A percentile compares a stretch with the other conserved stretches of the same genome.
Conservation (phyloP, 2,329 filamentous ascomycete genomes). For the Didymella arachidicola region DNA sequence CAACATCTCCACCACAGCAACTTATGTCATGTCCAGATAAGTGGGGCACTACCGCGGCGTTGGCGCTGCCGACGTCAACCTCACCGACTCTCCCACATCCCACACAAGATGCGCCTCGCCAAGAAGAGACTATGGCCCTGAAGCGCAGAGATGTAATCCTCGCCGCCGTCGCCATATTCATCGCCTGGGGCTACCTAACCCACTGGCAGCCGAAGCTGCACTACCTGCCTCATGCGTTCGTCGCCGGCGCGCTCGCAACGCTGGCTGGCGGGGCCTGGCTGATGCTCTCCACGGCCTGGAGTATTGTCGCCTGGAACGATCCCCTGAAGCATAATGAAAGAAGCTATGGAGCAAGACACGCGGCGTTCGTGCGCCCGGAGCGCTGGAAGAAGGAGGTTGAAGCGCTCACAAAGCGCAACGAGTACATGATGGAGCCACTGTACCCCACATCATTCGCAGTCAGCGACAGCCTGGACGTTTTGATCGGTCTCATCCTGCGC, state of each 20-base stretch:
- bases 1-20: neutral
- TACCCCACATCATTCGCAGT: conserved; percentile 79
- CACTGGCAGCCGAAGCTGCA: conserved; percentile 84
- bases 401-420: conserved; percentile 69
- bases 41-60: conserved; percentile 7
- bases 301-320: conserved; percentile 59
- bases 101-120: conserved; percentile 48
- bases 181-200: conserved; percentile 87
- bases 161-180: conserved; percentile 73
- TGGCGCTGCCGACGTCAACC: conserved; percentile 17
- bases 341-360: conserved; percentile 51
- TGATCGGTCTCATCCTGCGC: conserved; percentile 77
- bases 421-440: conserved; percentile 72
- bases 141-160: conserved; percentile 73
- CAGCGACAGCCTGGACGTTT: conserved; percentile 78
- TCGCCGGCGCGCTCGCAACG: conserved; percentile 69
- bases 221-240: conserved; percentile 85
- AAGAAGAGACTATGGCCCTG: conserved; percentile 70
- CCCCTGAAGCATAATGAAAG: conserved; percentile 52
- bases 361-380: conserved; percentile 67
- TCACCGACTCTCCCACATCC: conserved; percentile 16
- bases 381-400: conserved; percentile 76
- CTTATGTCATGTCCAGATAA: neutral
- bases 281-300: conserved; percentile 65
- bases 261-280: conserved; percentile 65